Conservation (phyloP, 2,329 filamentous ascomycete species). For the Lachnellula suecica region DNA sequence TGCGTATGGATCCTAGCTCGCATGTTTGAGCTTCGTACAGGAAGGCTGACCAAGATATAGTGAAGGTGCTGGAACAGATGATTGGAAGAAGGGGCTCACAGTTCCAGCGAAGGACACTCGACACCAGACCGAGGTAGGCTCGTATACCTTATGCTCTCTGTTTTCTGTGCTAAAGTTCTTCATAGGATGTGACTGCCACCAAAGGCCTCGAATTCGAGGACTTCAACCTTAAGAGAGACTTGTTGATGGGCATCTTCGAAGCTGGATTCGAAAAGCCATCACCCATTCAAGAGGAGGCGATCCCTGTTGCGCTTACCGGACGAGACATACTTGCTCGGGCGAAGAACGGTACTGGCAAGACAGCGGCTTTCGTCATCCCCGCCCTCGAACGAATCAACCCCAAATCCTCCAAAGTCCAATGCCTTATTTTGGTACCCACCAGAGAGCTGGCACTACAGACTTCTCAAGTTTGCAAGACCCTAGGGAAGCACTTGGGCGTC, state of each 20-base stretch:
- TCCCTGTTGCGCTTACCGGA: constrained; percentile 92
- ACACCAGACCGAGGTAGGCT: constrained; percentile 73
- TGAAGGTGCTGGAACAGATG: constrained; percentile 45
- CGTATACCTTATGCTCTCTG: background rate
- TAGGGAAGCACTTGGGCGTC: constrained; percentile 94
- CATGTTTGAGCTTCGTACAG: constrained; percentile 23
- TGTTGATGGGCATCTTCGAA: constrained; percentile 99
- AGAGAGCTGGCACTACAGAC: constrained; percentile 97
- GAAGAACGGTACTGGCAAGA: constrained; percentile 99
- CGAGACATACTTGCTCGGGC: constrained; percentile 93
- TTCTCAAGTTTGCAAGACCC: constrained; percentile 97
- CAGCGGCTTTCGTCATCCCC: constrained; percentile 95
- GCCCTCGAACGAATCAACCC: constrained; percentile 95
- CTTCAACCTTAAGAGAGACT: constrained; percentile 89
- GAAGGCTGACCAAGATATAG: constrained; percentile 46
- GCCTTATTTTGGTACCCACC: constrained; percentile 92
- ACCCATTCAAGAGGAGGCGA: constrained; percentile 98
- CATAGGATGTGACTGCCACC: constrained; percentile 92
- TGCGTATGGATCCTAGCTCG: constrained; percentile 34
- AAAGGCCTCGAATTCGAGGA: constrained; percentile 98
- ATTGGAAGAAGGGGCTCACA: constrained; percentile 75
- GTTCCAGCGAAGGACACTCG: constrained; percentile 72
- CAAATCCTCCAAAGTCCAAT: constrained; percentile 94
- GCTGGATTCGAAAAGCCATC: constrained; percentile 98
- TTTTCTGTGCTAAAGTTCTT: constrained; percentile 16